A percentile compares a stretch with the other conserved stretches of the same genome.
phyloP scores from a whole-genome alignment of 169 alveolate species.

The Plasmodium malariae region DNA sequence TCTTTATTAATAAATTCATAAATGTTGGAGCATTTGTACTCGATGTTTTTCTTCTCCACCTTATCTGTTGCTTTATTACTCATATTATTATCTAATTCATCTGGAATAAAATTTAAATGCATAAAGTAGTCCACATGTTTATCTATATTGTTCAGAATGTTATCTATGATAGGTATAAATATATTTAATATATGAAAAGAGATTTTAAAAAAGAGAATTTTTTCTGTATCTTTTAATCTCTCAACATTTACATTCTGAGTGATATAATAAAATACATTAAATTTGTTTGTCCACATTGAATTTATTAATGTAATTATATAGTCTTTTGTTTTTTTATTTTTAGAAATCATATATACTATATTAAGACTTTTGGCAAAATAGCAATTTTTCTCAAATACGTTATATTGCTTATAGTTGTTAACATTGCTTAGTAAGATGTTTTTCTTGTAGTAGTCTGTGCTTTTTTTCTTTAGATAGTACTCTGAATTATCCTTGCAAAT shows the following conservation, averaged over 20 bases:
- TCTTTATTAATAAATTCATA: conserved; percentile 27
- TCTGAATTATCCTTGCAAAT: too few relatives aligned
- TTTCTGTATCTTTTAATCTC: conserved; percentile 58
- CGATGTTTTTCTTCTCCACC: neutral
- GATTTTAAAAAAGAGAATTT: conserved; percentile 40
- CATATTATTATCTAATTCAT: neutral
- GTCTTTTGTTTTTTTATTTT: conserved; percentile 52
- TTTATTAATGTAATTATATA: conserved; percentile 40
- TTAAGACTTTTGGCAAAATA: conserved; percentile 37
- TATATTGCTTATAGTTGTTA: conserved; percentile 40
- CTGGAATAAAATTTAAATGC: conserved; percentile 4
- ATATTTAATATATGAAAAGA: conserved; percentile 69
- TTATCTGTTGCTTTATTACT: neutral
- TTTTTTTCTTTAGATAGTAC: neutral
- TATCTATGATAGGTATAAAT: conserved; percentile 58
- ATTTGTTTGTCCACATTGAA: conserved; percentile 64
- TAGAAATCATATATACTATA: conserved; percentile 58
- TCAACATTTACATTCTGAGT: conserved; percentile 51
- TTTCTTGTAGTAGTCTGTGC: conserved; percentile 38
- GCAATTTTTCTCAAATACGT: conserved; percentile 49
- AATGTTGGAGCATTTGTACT: neutral
- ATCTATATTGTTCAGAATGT: conserved; percentile 48
- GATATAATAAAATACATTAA: conserved; percentile 58
- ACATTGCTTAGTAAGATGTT: conserved; percentile 19
- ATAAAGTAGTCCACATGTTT: conserved; percentile 29